These are phyloP conservation scores for Aristolochia californica DNA, from an alignment of 164 flowering plant species.

Conservation along the genomic window DNA sequence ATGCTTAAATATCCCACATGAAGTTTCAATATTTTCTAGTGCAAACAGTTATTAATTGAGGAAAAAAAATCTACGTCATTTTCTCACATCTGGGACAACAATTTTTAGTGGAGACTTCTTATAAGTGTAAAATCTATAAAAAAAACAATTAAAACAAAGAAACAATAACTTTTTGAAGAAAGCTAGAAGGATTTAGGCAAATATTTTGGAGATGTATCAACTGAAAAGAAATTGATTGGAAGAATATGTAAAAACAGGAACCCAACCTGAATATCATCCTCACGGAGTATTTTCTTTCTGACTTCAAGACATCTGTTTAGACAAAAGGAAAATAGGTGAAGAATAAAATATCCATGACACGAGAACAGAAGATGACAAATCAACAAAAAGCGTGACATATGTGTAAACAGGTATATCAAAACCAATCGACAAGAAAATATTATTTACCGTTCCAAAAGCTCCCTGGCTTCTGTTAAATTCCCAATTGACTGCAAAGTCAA, in stretches of 20 bases:
- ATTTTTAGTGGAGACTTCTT: not conserved
- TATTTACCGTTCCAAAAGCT: slow-evolving; percentile 52
- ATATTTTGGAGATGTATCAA: not conserved
- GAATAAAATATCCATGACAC: not conserved
- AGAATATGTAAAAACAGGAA: not conserved
- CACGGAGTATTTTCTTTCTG: slow-evolving; percentile 47
- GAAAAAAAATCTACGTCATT: not conserved
- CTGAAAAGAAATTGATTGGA: not conserved
- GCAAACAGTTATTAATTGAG: not conserved
- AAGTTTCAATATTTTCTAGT: not conserved
- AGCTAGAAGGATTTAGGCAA: not conserved
- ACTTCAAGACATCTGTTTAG: slow-evolving; percentile 61
- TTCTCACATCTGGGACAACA: not conserved
- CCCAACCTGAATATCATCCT: slow-evolving; percentile 65
- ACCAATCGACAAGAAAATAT: not conserved
- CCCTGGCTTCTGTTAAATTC: slow-evolving; percentile 52
- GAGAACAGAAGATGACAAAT: not conserved
- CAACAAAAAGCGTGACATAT: not conserved
- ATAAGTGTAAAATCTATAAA: not conserved
- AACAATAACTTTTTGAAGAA: not conserved
- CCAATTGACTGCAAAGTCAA: slow-evolving; percentile 50
- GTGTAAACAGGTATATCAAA: not conserved
- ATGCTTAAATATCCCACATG: too few species aligned
- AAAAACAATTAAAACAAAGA: not conserved
- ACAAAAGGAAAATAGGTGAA: not conserved